phyloP scores from a whole-genome alignment of 1,284 basidiomycete species.

The Moesziomyces sp. region DNA sequence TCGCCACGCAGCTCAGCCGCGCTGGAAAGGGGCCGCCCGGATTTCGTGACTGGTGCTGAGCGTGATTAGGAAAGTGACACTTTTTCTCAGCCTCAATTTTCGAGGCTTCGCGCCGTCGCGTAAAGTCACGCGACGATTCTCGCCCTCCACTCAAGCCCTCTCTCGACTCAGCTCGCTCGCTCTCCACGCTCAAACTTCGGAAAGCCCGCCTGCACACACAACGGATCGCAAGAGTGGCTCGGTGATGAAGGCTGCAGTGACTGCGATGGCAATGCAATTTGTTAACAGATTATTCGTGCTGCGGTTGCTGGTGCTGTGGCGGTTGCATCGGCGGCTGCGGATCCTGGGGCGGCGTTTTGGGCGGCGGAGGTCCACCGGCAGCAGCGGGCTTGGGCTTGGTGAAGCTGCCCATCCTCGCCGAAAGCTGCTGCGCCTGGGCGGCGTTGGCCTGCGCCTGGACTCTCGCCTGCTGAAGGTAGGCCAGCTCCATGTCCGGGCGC shows the following conservation, averaged over 20 bases:
- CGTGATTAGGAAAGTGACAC: conserved; percentile 28
- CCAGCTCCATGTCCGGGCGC: conserved; percentile 50
- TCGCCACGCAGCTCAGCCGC: not conserved
- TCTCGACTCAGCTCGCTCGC: not conserved
- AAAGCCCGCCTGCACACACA: too few relatives aligned
- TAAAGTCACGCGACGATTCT: conserved; percentile 40
- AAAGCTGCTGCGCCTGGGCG: conserved; percentile 33
- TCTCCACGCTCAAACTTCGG: not conserved
- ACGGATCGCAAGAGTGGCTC: too few relatives aligned
- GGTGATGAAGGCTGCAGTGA: too few relatives aligned
- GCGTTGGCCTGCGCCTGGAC: conserved; percentile 47
- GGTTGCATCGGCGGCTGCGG: conserved; percentile 10
- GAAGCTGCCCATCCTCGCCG: conserved; percentile 47
- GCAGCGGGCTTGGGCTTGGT: conserved; percentile 34
- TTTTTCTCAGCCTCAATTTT: conserved; percentile 3
- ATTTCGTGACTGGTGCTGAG: conserved; percentile 3
- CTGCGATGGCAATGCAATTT: not conserved
- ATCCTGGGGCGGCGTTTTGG: conserved; percentile 2
- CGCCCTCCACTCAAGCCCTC: not conserved
- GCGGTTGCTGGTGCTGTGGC: conserved; percentile 10
- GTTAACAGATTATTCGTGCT: not conserved
- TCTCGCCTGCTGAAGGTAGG: conserved; percentile 46
- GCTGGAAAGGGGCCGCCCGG: too few relatives aligned
- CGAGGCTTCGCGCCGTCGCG: conserved; percentile 20
- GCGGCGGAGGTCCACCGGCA: conserved; percentile 5